Base-by-base conservation (phyloP, 2,329 filamentous ascomycete genomes). In the Aspergillus flavus region DNA sequence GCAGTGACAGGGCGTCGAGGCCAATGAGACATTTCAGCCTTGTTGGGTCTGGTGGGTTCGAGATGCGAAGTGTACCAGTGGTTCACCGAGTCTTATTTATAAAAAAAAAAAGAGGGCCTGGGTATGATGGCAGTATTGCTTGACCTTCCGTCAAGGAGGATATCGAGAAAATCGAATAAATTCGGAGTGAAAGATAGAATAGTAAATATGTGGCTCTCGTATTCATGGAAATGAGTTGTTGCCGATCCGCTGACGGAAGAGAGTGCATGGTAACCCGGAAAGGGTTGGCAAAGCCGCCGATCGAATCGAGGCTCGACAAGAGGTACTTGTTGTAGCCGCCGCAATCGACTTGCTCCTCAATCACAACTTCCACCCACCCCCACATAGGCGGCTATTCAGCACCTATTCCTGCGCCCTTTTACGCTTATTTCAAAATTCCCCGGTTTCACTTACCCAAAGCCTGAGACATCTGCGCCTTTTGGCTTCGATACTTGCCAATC, bases 311-410 rank as follows among this genome's bases (percentile, higher is more conserved):
- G 46, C 46, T 50, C 23, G 26, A 30, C n/a, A 50, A 50, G 39
- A 41, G 46, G 46, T 52, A 62, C 45, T 48, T 62, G 46, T 39
- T 61, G 26, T 56, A 62, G 57, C 61, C 61, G 61, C 61, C 45
- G 59, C 59, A 58, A 53, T 54, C 52, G 32, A 50, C 26, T 52
- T 46, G 39, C 55, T 43, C 41, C 55, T 46, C 55, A 45, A 46
- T 48, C 43, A 58, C 41, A 39, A 36, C 32, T 19, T 48, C 61
- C 32, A 50, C 53, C 58, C 52, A 58, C 46, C 61, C 61, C 61
- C 61, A 63, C 61, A 63, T 61, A 39, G 54, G 61, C 61, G 58
- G 58, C 52, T 57, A 59, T 46, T 61, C 54, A 61, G 61, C 59
- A 61, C 52, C 30, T 46, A 45, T 50, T 50, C 39, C 43, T 58